Evolutionary conservation across 2,329 filamentous ascomycete species (phyloP).

Genomic region (Fusarium musae): DNA sequence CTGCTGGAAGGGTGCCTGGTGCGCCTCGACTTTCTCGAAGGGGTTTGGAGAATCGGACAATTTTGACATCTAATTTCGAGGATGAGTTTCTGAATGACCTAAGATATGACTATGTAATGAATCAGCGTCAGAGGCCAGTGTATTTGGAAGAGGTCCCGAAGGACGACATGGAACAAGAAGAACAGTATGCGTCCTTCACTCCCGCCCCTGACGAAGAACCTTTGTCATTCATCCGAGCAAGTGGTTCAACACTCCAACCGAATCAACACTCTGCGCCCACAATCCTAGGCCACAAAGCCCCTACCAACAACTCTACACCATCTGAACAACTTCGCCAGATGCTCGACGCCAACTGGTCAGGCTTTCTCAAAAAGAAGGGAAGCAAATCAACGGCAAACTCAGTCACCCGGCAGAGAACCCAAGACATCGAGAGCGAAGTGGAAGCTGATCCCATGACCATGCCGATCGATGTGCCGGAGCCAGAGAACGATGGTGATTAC

Average conservation of each 20-base stretch:
- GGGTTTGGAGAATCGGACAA: background rate
- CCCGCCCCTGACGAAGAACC: background rate
- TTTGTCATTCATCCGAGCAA: background rate
- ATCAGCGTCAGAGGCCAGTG: background rate
- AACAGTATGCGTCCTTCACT: background rate
- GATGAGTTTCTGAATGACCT: background rate
- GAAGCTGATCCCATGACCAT: conserved; percentile 1
- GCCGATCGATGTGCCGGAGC: conserved; percentile 10
- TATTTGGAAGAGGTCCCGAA: background rate
- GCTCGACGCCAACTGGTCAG: conserved; percentile 6
- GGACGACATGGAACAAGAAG: fast-evolving
- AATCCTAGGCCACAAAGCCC: no score
- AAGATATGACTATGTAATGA: background rate
- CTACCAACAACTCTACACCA: background rate
- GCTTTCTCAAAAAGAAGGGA: background rate
- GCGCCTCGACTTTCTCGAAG: background rate
- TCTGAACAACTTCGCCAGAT: conserved; percentile 4
- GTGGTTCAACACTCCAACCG: background rate
- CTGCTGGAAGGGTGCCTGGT: no score
- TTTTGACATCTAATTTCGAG: background rate
- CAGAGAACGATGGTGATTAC: conserved; percentile 34
- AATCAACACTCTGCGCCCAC: background rate
- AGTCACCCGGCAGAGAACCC: background rate
- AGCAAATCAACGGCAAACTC: background rate
- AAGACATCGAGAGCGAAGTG: background rate